Evolutionary conservation across 164 flowering plant species (phyloP).

Genomic region (Berberis thunbergii): DNA sequence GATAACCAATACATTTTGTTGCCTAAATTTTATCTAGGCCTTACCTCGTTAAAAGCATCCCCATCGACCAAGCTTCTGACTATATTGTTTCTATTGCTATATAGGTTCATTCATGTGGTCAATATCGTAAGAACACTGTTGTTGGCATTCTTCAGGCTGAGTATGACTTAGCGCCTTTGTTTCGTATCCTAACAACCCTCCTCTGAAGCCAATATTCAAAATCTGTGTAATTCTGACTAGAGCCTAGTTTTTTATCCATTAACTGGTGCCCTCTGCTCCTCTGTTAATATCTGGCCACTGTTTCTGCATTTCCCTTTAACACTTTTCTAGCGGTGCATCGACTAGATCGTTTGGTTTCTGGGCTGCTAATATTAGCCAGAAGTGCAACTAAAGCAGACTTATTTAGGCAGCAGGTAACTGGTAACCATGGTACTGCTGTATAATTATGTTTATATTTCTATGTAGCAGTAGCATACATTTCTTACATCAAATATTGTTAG

Average conservation of each 20-base stretch:
- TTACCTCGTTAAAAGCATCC: neutral
- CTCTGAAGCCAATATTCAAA: no score
- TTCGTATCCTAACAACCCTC: constrained; percentile 64
- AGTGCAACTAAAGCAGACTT: constrained; percentile 74
- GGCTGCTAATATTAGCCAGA: constrained; percentile 86
- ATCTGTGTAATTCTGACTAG: no score
- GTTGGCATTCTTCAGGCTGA: constrained; percentile 95
- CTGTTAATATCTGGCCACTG: neutral
- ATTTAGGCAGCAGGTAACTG: constrained; percentile 73
- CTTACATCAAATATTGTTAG: no score
- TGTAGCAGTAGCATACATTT: no score
- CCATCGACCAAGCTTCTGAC: no score
- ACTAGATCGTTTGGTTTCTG: constrained; percentile 91
- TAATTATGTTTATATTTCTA: neutral
- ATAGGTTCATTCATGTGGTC: constrained; percentile 99
- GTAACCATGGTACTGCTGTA: constrained; percentile 5
- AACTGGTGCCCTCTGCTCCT: neutral
- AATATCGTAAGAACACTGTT: constrained; percentile 94
- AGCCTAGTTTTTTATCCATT: no score
- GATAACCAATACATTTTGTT: no score
- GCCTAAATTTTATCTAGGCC: neutral
- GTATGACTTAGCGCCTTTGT: constrained; percentile 74
- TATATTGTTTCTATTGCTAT: constrained; percentile 5
- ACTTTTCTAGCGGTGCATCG: constrained; percentile 71
- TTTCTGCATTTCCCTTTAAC: constrained; percentile 25